These are phyloP conservation scores for Lasiodiplodia sp. DNA, from an alignment of 2,329 filamentous ascomycete species.

Conservation along the genomic window DNA sequence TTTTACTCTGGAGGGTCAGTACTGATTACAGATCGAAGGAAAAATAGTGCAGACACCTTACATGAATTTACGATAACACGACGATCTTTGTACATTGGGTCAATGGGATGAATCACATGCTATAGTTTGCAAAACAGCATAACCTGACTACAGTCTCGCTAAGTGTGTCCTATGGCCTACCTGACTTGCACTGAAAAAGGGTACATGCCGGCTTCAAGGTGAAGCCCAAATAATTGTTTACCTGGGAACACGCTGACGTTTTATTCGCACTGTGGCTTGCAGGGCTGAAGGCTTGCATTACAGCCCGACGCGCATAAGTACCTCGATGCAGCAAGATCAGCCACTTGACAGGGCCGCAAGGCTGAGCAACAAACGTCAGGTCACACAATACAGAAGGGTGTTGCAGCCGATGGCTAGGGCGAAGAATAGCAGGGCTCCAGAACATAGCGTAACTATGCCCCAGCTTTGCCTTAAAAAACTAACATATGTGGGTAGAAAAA, in stretches of 20 bases:
- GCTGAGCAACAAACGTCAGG: not conserved
- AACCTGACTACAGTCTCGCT: not conserved
- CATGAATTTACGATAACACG: not conserved
- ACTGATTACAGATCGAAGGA: not conserved
- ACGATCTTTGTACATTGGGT: not conserved
- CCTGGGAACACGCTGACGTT: not conserved
- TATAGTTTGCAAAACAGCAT: not conserved
- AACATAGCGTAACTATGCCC: no score
- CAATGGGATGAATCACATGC: not conserved
- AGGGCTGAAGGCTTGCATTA: not conserved
- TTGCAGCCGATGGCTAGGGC: no score
- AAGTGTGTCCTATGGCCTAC: not conserved
- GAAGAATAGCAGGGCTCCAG: no score
- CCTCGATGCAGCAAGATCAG: not conserved
- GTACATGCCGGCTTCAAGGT: not conserved
- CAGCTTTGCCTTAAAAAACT: no score
- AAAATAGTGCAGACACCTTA: not conserved
- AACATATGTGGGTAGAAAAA: no score
- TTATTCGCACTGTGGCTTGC: not conserved
- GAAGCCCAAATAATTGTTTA: not conserved
- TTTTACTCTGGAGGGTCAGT: conserved; percentile 56
- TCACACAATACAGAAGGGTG: not conserved
- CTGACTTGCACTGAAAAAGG: not conserved
- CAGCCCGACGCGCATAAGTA: not conserved
- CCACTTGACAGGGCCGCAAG: not conserved